These are phyloP conservation scores for maize (Zea mays) DNA, from an alignment of 176 grass and related monocot genomes.

Conservation along the genomic window Zm-B73-REFERENCE-NAM-5.0 NC_050102.1:141776001-141776500, in stretches of 20 bases:
- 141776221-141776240: constrained; percentile 26
- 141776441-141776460: neutral
- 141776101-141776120: too few relatives aligned
- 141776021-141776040: too few relatives aligned
- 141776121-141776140: too few relatives aligned
- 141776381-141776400: neutral
- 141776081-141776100: too few relatives aligned
- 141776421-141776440: neutral
- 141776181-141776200: neutral
- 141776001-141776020: too few relatives aligned
- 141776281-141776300: too few relatives aligned
- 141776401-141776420: neutral
- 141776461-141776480: neutral
- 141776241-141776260: neutral
- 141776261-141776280: neutral
- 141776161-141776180: neutral
- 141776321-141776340: neutral
- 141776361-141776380: neutral
- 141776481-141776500: neutral
- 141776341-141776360: neutral
- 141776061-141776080: too few relatives aligned
- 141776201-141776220: neutral
- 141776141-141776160: constrained; percentile 33
- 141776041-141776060: too few relatives aligned
- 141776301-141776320: neutral